A percentile compares a stretch with the other conserved stretches of the same genome.
These are phyloP conservation scores for Exophiala phaeomuriformis DNA, from an alignment of 2,329 filamentous ascomycete species.

Conservation along the genomic window DNA sequence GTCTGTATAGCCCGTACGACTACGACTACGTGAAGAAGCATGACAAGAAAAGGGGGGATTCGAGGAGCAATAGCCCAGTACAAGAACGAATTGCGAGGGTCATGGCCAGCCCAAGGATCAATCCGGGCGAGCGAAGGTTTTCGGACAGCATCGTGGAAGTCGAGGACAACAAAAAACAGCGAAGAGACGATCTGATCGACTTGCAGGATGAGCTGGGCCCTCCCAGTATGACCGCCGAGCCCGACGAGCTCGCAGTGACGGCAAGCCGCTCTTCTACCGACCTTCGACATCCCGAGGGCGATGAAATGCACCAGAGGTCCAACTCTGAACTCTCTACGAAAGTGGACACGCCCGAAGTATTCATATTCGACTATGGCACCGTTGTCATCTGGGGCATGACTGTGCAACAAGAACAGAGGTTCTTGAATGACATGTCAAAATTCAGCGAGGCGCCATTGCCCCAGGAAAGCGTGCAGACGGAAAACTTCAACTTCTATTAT, in stretches of 20 bases:
- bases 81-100: slow-evolving; percentile 21
- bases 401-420: slow-evolving; percentile 76
- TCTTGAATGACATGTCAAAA: slow-evolving; percentile 87
- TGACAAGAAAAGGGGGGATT: slow-evolving; percentile 32
- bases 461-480: slow-evolving; percentile 83
- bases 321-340: slow-evolving; percentile 67
- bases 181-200: slow-evolving; percentile 58
- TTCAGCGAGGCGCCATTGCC: slow-evolving; percentile 88
- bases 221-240: slow-evolving; percentile 15
- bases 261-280: slow-evolving; percentile 15
- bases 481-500: slow-evolving; percentile 99
- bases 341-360: slow-evolving; percentile 88
- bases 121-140: slow-evolving; percentile 27
- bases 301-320: slow-evolving; percentile 35
- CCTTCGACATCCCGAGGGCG: slow-evolving; percentile 19
- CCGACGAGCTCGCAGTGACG: slow-evolving; percentile 13
- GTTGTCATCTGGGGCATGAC: slow-evolving; percentile 99
- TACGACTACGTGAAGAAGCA: slow-evolving; percentile 52
- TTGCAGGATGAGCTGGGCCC: slow-evolving; percentile 43
- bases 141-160: slow-evolving; percentile 65
- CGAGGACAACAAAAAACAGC: slow-evolving; percentile 50
- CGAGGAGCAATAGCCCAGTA: slow-evolving; percentile 22
- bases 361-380: slow-evolving; percentile 94
- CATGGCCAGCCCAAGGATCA: slow-evolving; percentile 21
- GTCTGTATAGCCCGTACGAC: slow-evolving; percentile 89